These are phyloP conservation scores for Emergomyces pasteurianus DNA, from an alignment of 2,329 filamentous ascomycete species.

Conservation along the genomic window DNA sequence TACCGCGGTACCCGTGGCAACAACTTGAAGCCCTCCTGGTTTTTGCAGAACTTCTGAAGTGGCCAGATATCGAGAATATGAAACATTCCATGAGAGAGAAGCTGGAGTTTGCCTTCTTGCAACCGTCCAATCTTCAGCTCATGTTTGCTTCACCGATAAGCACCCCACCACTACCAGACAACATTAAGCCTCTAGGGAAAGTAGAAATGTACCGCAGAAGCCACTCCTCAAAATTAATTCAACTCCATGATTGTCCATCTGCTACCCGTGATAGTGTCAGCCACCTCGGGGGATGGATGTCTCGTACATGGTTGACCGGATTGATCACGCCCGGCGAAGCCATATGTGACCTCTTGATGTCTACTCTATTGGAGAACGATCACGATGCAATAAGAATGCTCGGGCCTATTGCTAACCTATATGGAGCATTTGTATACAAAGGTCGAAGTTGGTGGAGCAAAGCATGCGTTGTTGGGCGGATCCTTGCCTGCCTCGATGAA, in stretches of 20 bases:
- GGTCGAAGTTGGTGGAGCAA: slow-evolving; percentile 47
- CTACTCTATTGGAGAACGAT: slow-evolving; percentile 45
- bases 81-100: slow-evolving; percentile 27
- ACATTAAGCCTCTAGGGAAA: slow-evolving; percentile 8
- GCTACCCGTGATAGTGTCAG: slow-evolving; percentile 7
- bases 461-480: slow-evolving; percentile 41
- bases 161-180: slow-evolving; percentile 1
- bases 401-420: slow-evolving; percentile 40
- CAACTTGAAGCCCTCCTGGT: slow-evolving; percentile 40
- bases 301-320: slow-evolving; percentile 43
- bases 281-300: slow-evolving; percentile 42
- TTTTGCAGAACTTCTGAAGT: slow-evolving; percentile 40
- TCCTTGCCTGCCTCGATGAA: slow-evolving; percentile 36
- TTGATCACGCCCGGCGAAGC: slow-evolving; percentile 43
- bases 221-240: slow-evolving; percentile 17
- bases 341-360: slow-evolving; percentile 44
- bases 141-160: slow-evolving; percentile 8
- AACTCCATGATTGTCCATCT: slow-evolving; percentile 13
- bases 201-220: slow-evolving; percentile 23
- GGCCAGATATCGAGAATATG: slow-evolving; percentile 35
- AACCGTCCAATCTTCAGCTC: slow-evolving; percentile 1
- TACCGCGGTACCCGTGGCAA: slow-evolving; percentile 24
- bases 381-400: slow-evolving; percentile 35
- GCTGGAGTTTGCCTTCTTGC: slow-evolving; percentile 16
- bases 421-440: slow-evolving; percentile 43